These are phyloP conservation scores for Closterium sp. DNA, from an alignment of 139 green algal genomes.

Conservation along the genomic window DNA sequence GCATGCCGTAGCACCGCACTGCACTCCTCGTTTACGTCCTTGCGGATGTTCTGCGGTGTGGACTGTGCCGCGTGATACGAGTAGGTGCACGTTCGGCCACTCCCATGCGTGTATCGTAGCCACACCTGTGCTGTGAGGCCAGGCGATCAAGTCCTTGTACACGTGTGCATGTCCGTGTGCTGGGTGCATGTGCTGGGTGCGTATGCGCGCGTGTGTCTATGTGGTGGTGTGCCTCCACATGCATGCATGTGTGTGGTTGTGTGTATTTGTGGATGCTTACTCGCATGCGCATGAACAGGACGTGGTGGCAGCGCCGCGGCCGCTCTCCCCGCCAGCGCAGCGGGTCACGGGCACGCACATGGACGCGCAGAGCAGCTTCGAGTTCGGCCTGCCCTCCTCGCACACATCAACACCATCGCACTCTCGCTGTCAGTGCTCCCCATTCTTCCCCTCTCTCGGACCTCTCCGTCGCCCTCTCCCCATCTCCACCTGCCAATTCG, in stretches of 20 bases:
- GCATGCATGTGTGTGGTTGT: neutral
- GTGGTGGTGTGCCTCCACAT: neutral
- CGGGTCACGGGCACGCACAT: neutral
- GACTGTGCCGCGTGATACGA: too few relatives aligned
- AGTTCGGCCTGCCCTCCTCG: slow-evolving; percentile 31
- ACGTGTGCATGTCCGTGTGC: neutral
- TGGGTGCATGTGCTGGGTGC: too few relatives aligned
- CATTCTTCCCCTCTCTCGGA: too few relatives aligned
- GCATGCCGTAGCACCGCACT: too few relatives aligned
- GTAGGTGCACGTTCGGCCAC: too few relatives aligned
- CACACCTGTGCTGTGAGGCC: too few relatives aligned
- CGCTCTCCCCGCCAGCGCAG: slow-evolving; percentile 11
- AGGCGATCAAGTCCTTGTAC: neutral
- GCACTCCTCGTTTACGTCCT: too few relatives aligned
- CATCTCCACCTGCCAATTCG: too few relatives aligned
- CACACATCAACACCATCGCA: slow-evolving; percentile 31
- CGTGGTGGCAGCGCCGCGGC: slow-evolving; percentile 23
- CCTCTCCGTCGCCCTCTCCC: too few relatives aligned
- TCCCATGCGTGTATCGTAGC: too few relatives aligned
- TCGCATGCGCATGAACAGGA: slow-evolving; percentile 3
- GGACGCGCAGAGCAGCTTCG: slow-evolving; percentile 3
- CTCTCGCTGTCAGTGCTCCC: slow-evolving; percentile 9
- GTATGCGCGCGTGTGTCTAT: too few relatives aligned
- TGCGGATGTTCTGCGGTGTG: too few relatives aligned
- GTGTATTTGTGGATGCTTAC: neutral